Percentiles rank a stretch among this genome's conserved stretches.
Conservation (phyloP, 306 rosid species). For the Aeschynomene evenia region DNA sequence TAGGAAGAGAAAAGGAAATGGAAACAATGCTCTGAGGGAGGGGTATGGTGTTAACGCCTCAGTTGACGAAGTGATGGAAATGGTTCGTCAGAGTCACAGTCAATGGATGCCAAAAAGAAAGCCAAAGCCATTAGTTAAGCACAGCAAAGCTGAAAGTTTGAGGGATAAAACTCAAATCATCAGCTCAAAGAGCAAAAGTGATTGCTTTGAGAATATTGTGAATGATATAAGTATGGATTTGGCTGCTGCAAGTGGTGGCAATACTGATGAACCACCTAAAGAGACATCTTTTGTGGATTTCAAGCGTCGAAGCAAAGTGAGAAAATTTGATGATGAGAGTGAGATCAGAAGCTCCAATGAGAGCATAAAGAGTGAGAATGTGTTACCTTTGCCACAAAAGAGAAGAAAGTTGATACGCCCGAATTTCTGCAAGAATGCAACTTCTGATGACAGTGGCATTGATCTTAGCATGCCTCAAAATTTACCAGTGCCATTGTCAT, state of each 20-base stretch:
- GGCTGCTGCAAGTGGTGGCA: constrained; percentile 22
- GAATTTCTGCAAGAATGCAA: constrained; percentile 37
- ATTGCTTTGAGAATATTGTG: constrained; percentile 22
- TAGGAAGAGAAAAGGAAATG: constrained; percentile 11
- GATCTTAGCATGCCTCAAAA: constrained; percentile 23
- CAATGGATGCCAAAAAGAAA: constrained; percentile 35
- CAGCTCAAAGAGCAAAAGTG: constrained; percentile 20
- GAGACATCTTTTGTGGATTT: constrained; percentile 42
- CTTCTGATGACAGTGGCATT: constrained; percentile 26
- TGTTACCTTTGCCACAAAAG: constrained; percentile 32
- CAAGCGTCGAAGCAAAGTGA: constrained; percentile 61
- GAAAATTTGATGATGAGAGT: constrained; percentile 28
- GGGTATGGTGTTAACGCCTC: constrained; percentile 28
- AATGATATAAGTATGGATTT: constrained; percentile 18
- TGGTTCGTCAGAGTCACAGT: constrained; percentile 30
- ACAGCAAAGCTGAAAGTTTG: constrained; percentile 23
- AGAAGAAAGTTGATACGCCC: constrained; percentile 70
- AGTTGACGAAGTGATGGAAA: constrained; percentile 55
- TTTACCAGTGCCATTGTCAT: constrained; percentile 25
- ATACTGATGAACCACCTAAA: constrained; percentile 28
- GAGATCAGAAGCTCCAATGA: constrained; percentile 20
- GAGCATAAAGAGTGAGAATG: constrained; percentile 29
- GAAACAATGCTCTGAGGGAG: background rate
- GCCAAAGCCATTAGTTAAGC: constrained; percentile 19
- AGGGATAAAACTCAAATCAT: constrained; percentile 23